Evolutionary conservation across 805 yeast genomes (phyloP).

Genomic region (Sporopachydermia quercuum): DNA sequence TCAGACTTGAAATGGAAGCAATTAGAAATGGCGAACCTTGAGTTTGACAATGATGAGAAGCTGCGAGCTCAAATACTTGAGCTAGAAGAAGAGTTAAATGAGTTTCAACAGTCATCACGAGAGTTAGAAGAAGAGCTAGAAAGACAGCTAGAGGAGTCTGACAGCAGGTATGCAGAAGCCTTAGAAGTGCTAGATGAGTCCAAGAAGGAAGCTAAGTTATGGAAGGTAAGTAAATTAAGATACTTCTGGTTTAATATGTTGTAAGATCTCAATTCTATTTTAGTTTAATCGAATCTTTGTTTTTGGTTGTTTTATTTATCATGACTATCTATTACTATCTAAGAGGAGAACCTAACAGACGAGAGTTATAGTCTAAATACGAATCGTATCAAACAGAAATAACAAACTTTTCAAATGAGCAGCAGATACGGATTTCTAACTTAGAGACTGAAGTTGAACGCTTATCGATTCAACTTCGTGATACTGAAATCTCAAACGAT

Average conservation of each 20-base stretch:
- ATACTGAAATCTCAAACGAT: not conserved
- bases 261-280: no score
- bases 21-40: no score
- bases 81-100: not conserved
- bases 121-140: not conserved
- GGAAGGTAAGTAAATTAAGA: not conserved
- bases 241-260: no score
- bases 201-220: not conserved
- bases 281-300: no score
- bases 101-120: not conserved
- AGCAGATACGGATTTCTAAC: not conserved
- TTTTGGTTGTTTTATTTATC: no score
- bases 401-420: not conserved
- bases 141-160: not conserved
- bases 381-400: not conserved
- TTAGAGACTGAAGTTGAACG: not conserved
- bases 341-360: no score
- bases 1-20: no score
- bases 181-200: not conserved
- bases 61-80: not conserved
- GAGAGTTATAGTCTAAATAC: not conserved
- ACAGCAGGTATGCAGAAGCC: not conserved
- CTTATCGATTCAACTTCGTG: not conserved
- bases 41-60: not conserved
- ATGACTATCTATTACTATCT: no score